Conservation (phyloP, 345 rosid genomes). For the Salix udensis region DNA sequence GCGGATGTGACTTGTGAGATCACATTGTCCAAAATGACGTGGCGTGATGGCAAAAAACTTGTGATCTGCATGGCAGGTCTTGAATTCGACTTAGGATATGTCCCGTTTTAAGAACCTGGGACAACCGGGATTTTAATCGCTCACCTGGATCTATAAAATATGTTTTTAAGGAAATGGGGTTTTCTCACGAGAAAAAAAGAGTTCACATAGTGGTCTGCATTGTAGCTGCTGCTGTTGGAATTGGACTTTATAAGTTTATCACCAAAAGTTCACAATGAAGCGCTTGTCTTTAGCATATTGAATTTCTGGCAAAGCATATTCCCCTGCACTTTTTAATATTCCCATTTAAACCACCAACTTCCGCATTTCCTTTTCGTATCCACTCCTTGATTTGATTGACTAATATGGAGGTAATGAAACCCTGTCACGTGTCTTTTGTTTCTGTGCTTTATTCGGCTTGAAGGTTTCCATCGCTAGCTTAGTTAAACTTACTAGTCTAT, state of each 20-base stretch:
- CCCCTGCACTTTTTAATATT: conserved; percentile 2
- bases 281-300: background rate
- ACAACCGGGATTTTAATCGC: too few relatives aligned
- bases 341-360: background rate
- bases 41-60: too few relatives aligned
- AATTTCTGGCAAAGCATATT: conserved; percentile 6
- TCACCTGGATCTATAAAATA: rapidly evolving
- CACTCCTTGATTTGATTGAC: background rate
- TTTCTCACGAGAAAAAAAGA: too few relatives aligned
- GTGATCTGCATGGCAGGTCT: too few relatives aligned
- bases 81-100: too few relatives aligned
- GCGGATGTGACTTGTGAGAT: too few relatives aligned
- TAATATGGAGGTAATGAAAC: background rate
- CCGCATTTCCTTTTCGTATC: background rate
- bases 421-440: background rate
- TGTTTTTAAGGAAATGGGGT: too few relatives aligned
- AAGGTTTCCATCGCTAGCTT: background rate
- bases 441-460: background rate
- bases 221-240: background rate
- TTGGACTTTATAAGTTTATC: background rate
- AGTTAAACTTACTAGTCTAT: background rate
- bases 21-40: too few relatives aligned
- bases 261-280: background rate
- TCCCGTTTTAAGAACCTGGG: rapidly evolving
- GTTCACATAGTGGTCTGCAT: too few relatives aligned